These are phyloP conservation scores for Lentinula sp. DNA, from an alignment of 768 basidiomycete species.

Conservation along the genomic window DNA sequence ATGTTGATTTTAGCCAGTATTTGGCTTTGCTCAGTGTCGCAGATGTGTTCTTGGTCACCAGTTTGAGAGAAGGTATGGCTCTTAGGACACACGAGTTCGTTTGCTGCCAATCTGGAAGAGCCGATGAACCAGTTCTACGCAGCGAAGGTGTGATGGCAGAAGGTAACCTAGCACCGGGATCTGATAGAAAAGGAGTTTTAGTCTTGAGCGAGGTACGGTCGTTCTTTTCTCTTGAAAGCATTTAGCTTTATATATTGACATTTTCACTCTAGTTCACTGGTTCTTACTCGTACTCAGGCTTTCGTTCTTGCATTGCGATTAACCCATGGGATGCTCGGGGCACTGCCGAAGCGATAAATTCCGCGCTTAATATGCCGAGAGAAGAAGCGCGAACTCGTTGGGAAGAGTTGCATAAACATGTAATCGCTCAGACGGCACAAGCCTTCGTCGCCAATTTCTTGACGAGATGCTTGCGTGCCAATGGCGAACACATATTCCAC, in stretches of 20 bases:
- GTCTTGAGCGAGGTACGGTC: slow-evolving; percentile 68
- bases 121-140: not conserved
- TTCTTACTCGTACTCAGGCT: slow-evolving; percentile 80
- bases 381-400: slow-evolving; percentile 60
- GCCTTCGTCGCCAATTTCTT: slow-evolving; percentile 78
- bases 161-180: not conserved
- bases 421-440: slow-evolving; percentile 82
- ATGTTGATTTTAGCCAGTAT: slow-evolving; percentile 82
- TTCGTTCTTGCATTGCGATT: slow-evolving; percentile 79
- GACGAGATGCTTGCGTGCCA: slow-evolving; percentile 63
- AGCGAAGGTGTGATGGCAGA: slow-evolving; percentile 17
- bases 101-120: slow-evolving; percentile 67
- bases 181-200: slow-evolving; percentile 50
- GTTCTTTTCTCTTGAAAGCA: not conserved
- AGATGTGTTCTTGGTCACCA: slow-evolving; percentile 81
- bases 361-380: slow-evolving; percentile 73
- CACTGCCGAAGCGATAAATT: slow-evolving; percentile 76
- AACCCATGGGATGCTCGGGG: slow-evolving; percentile 83
- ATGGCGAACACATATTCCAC: slow-evolving; percentile 51
- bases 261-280: slow-evolving; percentile 66
- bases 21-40: slow-evolving; percentile 76
- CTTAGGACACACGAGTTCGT: slow-evolving; percentile 79
- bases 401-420: slow-evolving; percentile 76
- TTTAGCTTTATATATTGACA: not conserved
- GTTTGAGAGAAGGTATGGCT: slow-evolving; percentile 86